Evolutionary conservation across 1,139 yeast species (phyloP).

Genomic region (Diutina sp.): DNA sequence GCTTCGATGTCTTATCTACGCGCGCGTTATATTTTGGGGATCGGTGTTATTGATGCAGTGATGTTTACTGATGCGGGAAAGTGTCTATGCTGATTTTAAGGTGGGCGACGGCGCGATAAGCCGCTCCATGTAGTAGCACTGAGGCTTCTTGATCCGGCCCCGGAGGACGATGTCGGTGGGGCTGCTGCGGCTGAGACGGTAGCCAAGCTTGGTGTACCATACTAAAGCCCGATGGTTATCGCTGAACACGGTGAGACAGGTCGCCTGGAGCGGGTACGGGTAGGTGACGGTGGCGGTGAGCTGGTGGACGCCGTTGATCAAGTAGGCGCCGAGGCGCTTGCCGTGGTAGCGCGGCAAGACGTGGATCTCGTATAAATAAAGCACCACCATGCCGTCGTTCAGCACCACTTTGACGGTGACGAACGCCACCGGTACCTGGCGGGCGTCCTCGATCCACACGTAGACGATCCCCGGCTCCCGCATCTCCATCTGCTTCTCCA

Average conservation of each 20-base stretch:
- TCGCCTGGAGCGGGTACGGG: constrained; percentile 13
- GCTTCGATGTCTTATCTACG: no score
- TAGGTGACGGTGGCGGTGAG: neutral
- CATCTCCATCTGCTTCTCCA: constrained; percentile 33
- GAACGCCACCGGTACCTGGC: constrained; percentile 22
- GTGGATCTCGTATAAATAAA: constrained; percentile 46
- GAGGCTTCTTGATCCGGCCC: neutral
- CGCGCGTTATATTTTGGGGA: no score
- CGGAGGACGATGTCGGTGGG: constrained; percentile 30
- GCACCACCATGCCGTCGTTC: constrained; percentile 17
- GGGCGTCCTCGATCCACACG: constrained; percentile 14
- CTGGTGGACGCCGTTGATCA: constrained; percentile 19
- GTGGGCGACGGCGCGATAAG: neutral
- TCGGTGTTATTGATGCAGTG: neutral
- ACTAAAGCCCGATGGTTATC: constrained; percentile 26
- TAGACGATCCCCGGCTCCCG: constrained; percentile 29
- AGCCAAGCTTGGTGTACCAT: constrained; percentile 33
- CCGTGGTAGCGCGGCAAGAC: constrained; percentile 18
- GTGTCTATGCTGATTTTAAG: no score
- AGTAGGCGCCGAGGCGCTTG: constrained; percentile 17
- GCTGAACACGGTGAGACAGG: constrained; percentile 38
- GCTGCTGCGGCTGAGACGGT: constrained; percentile 22
- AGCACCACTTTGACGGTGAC: constrained; percentile 27
- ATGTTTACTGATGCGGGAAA: neutral
- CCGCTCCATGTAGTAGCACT: neutral